Conservation (phyloP, 352 stramenopile genomes). For the Pythium coloratum region DNA sequence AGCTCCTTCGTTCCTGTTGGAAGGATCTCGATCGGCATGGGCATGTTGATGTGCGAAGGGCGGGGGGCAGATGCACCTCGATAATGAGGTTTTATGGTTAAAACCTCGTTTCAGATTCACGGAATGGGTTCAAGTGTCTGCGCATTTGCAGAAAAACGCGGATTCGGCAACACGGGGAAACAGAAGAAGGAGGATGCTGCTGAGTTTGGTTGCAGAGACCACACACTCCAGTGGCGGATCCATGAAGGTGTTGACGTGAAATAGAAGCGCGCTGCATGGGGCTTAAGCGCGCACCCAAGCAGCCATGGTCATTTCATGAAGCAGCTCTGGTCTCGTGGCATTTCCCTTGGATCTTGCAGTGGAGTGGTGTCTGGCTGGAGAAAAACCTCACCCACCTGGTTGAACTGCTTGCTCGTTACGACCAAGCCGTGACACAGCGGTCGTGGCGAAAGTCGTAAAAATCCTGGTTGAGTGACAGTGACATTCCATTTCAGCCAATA, state of each 20-base stretch:
- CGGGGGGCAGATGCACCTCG: constrained; percentile 10
- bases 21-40: constrained; percentile 1
- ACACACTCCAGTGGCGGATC: not conserved
- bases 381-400: constrained; percentile 26
- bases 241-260: not conserved
- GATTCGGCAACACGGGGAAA: not conserved
- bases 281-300: not conserved
- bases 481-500: constrained; percentile 24
- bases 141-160: constrained; percentile 27
- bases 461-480: constrained; percentile 13
- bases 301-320: not conserved
- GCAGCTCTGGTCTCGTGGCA: not conserved
- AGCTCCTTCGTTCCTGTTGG: not conserved
- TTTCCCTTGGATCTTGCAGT: not conserved
- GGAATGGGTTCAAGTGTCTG: not conserved
- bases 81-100: constrained; percentile 19
- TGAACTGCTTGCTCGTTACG: constrained; percentile 19
- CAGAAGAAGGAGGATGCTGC: constrained; percentile 5
- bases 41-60: constrained; percentile 23
- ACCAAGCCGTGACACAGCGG: constrained; percentile 14
- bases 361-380: not conserved
- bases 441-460: constrained; percentile 24
- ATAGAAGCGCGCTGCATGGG: not conserved
- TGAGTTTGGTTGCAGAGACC: constrained; percentile 8
- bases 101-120: constrained; percentile 20